Percentiles rank a stretch among this genome's conserved stretches.
phyloP scores from a whole-genome alignment of 2,329 filamentous ascomycete species.

The Pseudogymnoascus sp. region DNA sequence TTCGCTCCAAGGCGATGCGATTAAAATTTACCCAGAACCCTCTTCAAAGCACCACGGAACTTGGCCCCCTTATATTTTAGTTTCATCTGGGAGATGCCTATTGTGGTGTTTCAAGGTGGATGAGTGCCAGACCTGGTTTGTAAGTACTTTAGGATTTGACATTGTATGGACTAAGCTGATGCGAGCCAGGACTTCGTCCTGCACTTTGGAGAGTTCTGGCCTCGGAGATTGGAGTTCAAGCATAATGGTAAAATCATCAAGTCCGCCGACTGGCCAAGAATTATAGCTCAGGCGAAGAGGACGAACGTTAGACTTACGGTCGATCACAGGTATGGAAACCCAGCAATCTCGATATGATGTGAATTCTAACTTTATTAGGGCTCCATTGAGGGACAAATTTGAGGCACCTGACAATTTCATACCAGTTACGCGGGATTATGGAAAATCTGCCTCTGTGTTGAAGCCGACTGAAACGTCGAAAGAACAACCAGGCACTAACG shows the following conservation, averaged over 20 bases:
- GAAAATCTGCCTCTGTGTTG: not conserved
- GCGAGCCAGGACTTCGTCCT: conserved; percentile 31
- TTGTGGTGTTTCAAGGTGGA: conserved; percentile 34
- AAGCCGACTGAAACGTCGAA: not conserved
- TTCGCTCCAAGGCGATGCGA: conserved; percentile 28
- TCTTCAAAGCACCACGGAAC: conserved; percentile 17
- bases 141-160: conserved; percentile 24
- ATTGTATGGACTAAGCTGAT: not conserved
- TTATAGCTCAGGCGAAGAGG: conserved; percentile 20
- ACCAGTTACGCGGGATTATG: not conserved
- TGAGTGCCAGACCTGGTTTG: conserved; percentile 41
- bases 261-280: conserved; percentile 22
- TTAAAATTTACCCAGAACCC: conserved; percentile 29
- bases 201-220: conserved; percentile 40
- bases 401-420: conserved; percentile 9
- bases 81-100: conserved; percentile 31
- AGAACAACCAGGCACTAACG: not conserved
- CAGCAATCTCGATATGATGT: not conserved
- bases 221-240: conserved; percentile 32
- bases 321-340: conserved; percentile 17
- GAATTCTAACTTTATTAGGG: not conserved
- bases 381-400: conserved; percentile 8
- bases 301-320: conserved; percentile 18
- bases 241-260: conserved; percentile 27
- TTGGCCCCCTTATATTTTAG: conserved; percentile 27